A percentile compares a stretch with the other conserved stretches of the same genome.
phyloP scores from a whole-genome alignment of 495 filamentous ascomycete species.

The Aspergillus avenaceus region DNA sequence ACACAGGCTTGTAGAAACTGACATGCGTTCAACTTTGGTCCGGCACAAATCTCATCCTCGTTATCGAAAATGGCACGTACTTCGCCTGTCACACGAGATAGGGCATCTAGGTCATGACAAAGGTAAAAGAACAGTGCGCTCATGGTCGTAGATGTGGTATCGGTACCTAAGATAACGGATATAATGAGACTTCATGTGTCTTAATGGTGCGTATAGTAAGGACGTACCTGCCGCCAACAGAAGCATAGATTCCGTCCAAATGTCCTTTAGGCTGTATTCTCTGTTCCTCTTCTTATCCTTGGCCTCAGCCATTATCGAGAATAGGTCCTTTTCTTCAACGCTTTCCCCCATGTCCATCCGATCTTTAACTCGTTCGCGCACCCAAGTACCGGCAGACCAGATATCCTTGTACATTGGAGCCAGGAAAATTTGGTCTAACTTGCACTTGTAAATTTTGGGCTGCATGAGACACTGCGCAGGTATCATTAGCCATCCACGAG shows the following conservation, averaged over 20 bases:
- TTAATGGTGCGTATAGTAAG: not conserved
- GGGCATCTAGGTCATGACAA: slow-evolving; percentile 47
- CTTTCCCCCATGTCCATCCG: slow-evolving; percentile 13
- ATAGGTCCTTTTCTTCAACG: slow-evolving; percentile 52
- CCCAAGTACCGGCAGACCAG: slow-evolving; percentile 13
- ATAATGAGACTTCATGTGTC: slow-evolving; percentile 26
- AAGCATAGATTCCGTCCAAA: slow-evolving; percentile 56
- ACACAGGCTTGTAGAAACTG: slow-evolving; percentile 43
- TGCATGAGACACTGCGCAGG: slow-evolving; percentile 9
- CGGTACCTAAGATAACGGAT: slow-evolving; percentile 35
- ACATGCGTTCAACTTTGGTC: slow-evolving; percentile 39
- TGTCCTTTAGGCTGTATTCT: slow-evolving; percentile 50
- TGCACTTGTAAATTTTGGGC: slow-evolving; percentile 9
- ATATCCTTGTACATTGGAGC: slow-evolving; percentile 15
- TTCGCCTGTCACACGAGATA: slow-evolving; percentile 33
- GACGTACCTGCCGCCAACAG: slow-evolving; percentile 27
- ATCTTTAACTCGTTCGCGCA: slow-evolving; percentile 39
- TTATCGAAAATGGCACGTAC: slow-evolving; percentile 44
- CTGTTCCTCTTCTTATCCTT: slow-evolving; percentile 56
- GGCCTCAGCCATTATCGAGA: slow-evolving; percentile 56
- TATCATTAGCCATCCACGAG: not conserved
- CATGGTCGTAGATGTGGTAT: slow-evolving; percentile 64
- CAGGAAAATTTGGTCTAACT: slow-evolving; percentile 17
- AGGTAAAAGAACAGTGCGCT: slow-evolving; percentile 65
- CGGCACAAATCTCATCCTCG: slow-evolving; percentile 47